These are phyloP conservation scores for Exophiala sp. DNA, from an alignment of 2,329 filamentous ascomycete genomes.

Conservation along the genomic window DNA sequence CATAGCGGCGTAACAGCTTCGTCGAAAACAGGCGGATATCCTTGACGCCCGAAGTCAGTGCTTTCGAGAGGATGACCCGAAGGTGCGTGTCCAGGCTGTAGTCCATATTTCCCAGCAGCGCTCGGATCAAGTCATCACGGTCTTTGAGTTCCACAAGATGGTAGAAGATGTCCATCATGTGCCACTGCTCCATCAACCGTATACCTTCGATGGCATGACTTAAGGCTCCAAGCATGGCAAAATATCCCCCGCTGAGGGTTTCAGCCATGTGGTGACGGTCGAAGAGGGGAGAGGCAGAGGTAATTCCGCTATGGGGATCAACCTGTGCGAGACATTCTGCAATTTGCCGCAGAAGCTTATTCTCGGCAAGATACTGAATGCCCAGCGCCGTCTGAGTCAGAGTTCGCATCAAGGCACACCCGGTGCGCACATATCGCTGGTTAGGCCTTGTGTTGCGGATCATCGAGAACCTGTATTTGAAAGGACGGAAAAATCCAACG, in stretches of 20 bases:
- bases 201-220: conserved; percentile 78
- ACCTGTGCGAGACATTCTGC: conserved; percentile 94
- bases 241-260: conserved; percentile 87
- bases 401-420: conserved; percentile 80
- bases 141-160: conserved; percentile 90
- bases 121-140: conserved; percentile 83
- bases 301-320: conserved; percentile 68
- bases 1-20: conserved; percentile 79
- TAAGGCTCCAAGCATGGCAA: conserved; percentile 81
- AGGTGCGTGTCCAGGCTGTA: conserved; percentile 85
- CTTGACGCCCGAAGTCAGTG: conserved; percentile 83
- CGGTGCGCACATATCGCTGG: conserved; percentile 85
- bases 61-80: conserved; percentile 85
- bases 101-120: conserved; percentile 84
- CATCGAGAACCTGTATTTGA: conserved; percentile 92
- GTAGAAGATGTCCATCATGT: conserved; percentile 99
- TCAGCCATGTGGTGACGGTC: conserved; percentile 76
- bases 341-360: conserved; percentile 87
- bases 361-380: conserved; percentile 76
- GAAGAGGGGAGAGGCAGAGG: conserved; percentile 76
- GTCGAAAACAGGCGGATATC: conserved; percentile 87
- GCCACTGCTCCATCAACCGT: conserved; percentile 88
- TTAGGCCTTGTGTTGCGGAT: conserved; percentile 85
- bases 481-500: conserved; percentile 90
- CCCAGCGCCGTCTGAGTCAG: conserved; percentile 82